Conservation (phyloP, 1,284 basidiomycete genomes). For the Heterobasidion occidentale region DNA sequence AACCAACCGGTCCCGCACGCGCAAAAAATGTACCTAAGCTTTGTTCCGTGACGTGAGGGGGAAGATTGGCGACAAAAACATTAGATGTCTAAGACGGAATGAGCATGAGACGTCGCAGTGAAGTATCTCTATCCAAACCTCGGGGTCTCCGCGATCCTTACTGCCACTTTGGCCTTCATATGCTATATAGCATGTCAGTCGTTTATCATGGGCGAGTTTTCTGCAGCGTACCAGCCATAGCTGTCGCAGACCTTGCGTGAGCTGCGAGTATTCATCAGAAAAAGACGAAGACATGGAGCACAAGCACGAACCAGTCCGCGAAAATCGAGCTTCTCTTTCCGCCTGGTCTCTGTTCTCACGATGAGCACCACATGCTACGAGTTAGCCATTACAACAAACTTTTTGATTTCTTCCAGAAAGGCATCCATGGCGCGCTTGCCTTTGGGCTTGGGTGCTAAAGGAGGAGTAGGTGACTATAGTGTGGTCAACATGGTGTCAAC, state of each 20-base stretch:
- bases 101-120: background rate
- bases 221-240: slow-evolving; percentile 63
- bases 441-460: slow-evolving; percentile 54
- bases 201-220: no score
- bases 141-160: slow-evolving; percentile 79
- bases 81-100: slow-evolving; percentile 75
- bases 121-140: slow-evolving; percentile 40
- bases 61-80: slow-evolving; percentile 88
- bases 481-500: slow-evolving; percentile 7
- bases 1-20: slow-evolving; percentile 41
- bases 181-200: slow-evolving; percentile 30
- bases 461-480: slow-evolving; percentile 46
- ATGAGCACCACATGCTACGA: background rate
- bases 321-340: slow-evolving; percentile 76
- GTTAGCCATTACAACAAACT: slow-evolving; percentile 31
- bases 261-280: slow-evolving; percentile 19
- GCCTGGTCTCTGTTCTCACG: slow-evolving; percentile 71
- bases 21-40: slow-evolving; percentile 84
- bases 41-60: slow-evolving; percentile 77
- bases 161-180: slow-evolving; percentile 86
- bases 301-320: slow-evolving; percentile 51
- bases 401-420: slow-evolving; percentile 91
- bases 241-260: slow-evolving; percentile 68
- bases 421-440: slow-evolving; percentile 91
- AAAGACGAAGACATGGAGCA: slow-evolving; percentile 3